Evolutionary conservation across 1,284 basidiomycete genomes (phyloP).

Genomic region (Apiotrichum gracile): DNA sequence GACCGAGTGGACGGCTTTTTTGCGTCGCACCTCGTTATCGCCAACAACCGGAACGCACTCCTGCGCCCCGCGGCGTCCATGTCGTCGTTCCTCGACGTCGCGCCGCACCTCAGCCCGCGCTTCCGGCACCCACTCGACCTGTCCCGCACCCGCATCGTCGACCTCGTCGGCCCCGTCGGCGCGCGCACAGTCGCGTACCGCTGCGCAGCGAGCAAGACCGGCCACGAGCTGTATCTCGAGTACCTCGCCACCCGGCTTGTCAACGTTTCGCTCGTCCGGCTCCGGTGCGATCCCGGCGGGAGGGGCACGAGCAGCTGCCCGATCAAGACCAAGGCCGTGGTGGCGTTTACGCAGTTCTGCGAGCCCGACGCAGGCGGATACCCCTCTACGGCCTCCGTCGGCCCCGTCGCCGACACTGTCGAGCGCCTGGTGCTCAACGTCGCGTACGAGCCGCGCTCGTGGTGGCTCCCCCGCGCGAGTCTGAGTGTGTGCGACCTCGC

Average conservation of each 20-base stretch:
- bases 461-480: slow-evolving; percentile 10
- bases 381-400: slow-evolving; percentile 3
- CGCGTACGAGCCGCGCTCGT: slow-evolving; percentile 11
- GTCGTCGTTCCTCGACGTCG: background rate
- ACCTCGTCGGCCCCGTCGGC: slow-evolving; percentile 9
- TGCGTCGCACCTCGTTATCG: background rate
- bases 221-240: background rate
- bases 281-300: slow-evolving; percentile 7
- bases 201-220: background rate
- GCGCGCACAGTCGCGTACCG: background rate
- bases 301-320: background rate
- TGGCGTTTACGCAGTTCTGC: slow-evolving; percentile 10
- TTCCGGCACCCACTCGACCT: background rate
- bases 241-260: background rate
- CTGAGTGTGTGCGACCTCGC: background rate
- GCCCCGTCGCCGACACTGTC: slow-evolving; percentile 4
- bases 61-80: background rate
- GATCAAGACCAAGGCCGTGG: background rate
- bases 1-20: background rate
- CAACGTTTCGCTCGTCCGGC: background rate
- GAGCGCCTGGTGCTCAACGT: slow-evolving; percentile 14
- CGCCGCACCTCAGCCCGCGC: background rate
- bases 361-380: slow-evolving; percentile 4
- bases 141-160: slow-evolving; percentile 4
- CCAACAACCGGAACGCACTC: background rate